phyloP scores from a whole-genome alignment of 768 basidiomycete species.

The Podaxis sp. region DNA sequence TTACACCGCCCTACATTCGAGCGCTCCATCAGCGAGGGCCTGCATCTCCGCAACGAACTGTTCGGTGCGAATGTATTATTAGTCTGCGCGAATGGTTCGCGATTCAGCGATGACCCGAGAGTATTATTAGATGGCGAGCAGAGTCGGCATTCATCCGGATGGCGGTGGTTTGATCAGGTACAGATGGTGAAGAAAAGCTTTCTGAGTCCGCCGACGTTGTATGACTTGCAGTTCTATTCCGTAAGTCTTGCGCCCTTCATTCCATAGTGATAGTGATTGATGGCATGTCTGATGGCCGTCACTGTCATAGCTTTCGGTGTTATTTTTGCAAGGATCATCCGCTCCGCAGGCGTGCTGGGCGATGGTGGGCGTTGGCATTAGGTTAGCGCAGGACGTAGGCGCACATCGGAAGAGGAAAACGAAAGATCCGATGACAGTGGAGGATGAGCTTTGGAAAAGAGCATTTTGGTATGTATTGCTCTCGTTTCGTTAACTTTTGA shows the following conservation, averaged over 20 bases:
- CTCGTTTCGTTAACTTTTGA: neutral
- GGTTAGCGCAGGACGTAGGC: slow-evolving; percentile 77
- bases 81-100: slow-evolving; percentile 69
- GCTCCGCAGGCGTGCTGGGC: slow-evolving; percentile 71
- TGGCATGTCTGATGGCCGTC: neutral
- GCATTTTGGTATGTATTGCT: slow-evolving; percentile 52
- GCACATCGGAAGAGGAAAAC: slow-evolving; percentile 54
- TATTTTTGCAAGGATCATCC: slow-evolving; percentile 56
- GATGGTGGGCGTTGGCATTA: slow-evolving; percentile 68
- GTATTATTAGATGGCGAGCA: slow-evolving; percentile 42
- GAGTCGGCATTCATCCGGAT: slow-evolving; percentile 50
- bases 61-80: slow-evolving; percentile 66
- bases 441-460: slow-evolving; percentile 77
- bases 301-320: slow-evolving; percentile 44
- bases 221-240: slow-evolving; percentile 72
- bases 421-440: slow-evolving; percentile 37
- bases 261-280: neutral
- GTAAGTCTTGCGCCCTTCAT: slow-evolving; percentile 31
- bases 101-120: slow-evolving; percentile 57
- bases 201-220: slow-evolving; percentile 63
- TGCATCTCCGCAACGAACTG: slow-evolving; percentile 47
- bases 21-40: slow-evolving; percentile 41
- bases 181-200: slow-evolving; percentile 63
- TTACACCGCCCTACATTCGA: slow-evolving; percentile 75
- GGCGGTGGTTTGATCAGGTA: slow-evolving; percentile 71